These are phyloP conservation scores for Crithidia bombi DNA, from an alignment of 208 protist species.

Conservation along the genomic window DNA sequence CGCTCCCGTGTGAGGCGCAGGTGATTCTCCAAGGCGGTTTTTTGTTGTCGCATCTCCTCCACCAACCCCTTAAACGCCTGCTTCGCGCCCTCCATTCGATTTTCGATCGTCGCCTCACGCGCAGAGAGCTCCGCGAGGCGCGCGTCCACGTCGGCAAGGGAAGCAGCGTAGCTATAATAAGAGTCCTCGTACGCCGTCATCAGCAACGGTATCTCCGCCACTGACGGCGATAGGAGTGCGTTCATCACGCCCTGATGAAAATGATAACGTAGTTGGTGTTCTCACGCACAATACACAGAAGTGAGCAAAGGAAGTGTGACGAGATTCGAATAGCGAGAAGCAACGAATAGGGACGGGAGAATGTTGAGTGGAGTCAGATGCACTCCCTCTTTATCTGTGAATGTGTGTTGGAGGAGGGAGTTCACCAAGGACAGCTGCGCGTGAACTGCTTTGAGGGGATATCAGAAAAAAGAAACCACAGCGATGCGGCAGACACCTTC, in stretches of 20 bases:
- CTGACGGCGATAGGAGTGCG: background rate
- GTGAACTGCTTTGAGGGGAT: no score
- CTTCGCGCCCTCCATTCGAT: background rate
- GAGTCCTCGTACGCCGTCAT: slow-evolving; percentile 20
- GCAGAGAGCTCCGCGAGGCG: background rate
- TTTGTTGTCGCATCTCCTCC: slow-evolving; percentile 1
- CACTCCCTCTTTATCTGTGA: no score
- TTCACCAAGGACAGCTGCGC: no score
- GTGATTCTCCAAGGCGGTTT: background rate
- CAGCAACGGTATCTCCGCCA: slow-evolving; percentile 11
- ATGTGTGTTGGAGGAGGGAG: no score
- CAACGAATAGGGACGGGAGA: no score
- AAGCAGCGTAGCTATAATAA: slow-evolving; percentile 1
- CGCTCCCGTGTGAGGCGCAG: background rate
- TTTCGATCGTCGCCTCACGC: background rate
- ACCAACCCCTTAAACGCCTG: background rate
- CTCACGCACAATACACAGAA: no score
- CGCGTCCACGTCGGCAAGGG: slow-evolving; percentile 6
- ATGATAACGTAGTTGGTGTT: no score
- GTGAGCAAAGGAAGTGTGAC: no score
- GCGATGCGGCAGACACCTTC: no score
- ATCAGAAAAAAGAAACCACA: no score
- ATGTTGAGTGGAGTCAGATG: no score
- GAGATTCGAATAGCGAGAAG: no score
- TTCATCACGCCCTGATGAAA: background rate